Conservation (phyloP, 352 stramenopile genomes). For the Phytophthora tentaculata region DNA sequence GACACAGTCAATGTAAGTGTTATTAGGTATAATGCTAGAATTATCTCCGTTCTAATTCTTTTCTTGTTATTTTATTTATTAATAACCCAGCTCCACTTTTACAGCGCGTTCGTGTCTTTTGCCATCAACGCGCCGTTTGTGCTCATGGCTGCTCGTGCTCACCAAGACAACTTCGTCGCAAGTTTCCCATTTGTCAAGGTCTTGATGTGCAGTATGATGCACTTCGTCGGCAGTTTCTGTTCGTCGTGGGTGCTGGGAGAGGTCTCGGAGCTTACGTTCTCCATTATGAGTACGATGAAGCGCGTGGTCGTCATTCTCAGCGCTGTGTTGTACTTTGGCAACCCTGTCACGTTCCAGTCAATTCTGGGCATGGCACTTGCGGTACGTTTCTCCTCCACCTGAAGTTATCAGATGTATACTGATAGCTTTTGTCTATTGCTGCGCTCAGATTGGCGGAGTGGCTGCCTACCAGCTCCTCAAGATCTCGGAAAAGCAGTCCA, state of each 20-base stretch:
- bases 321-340: conserved; percentile 87
- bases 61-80: no score
- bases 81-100: conserved; percentile 93
- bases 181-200: conserved; percentile 81
- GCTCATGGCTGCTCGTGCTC: conserved; percentile 56
- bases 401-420: no score
- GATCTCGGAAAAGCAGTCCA: conserved; percentile 58
- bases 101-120: conserved; percentile 84
- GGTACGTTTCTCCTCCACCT: no score
- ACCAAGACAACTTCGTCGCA: conserved; percentile 62
- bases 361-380: conserved; percentile 77
- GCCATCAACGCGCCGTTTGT: conserved; percentile 84
- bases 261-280: conserved; percentile 89
- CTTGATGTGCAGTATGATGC: conserved; percentile 83
- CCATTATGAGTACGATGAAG: conserved; percentile 92
- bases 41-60: background rate
- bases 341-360: conserved; percentile 74
- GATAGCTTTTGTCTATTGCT: conserved; percentile 6
- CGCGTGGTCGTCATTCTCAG: conserved; percentile 88
- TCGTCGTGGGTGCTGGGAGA: conserved; percentile 84
- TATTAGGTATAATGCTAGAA: no score
- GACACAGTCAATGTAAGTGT: conserved; percentile 85
- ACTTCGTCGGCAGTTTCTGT: conserved; percentile 84
- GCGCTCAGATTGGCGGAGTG: conserved; percentile 73
- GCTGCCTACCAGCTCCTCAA: conserved; percentile 85